Evolutionary conservation across 495 filamentous ascomycete genomes (phyloP), one percentile per base, ranked within the genome.

Genomic region (Niebla homalea): DNA sequence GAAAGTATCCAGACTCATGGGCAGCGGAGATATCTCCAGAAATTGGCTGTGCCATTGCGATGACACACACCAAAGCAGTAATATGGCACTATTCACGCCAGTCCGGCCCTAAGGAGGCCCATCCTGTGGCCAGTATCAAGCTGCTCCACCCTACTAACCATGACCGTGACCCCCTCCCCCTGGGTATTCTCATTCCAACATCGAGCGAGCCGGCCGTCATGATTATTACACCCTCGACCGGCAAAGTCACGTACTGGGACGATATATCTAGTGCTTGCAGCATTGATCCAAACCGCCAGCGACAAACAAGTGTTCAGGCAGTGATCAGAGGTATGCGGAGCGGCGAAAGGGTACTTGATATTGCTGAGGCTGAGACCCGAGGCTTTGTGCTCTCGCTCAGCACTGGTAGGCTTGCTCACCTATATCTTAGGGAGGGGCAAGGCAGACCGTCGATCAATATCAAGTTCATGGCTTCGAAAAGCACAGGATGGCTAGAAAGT

Each of bases 201-300:
- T 80, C 79, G 20, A 73, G 76, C 15, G 84, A 88, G 39, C 85
- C 90, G 3, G 92, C 89, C 2, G 69, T 97, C 12, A 77, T 98
- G 18, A 70, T 95, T 12, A 71, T 99, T 11, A 82, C 87, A 66
- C 87, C 89, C 1, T 74, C 74, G 16, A 87, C 73, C 32, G 92
- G 92, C 25, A 90, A 80, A 62, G 76, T 97, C 42, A 78, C 83
- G 35, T 99, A 89, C 64, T 99, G 89, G 90, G 93, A 97, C 61
- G 88, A 85, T 22, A 81, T 97, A 43, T 83, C 89, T 18, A 84
- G 78, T 64, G 87, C 86, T 22, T 79, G 85, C 22, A 83, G 82
- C 5, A 64, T 87, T 12, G 84, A 83, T 51, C 75, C 88, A 23
- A 78, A 85, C 41, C 77, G 82, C 43, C 83, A 92, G 55, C 85